Percentiles rank a stretch among this genome's conserved stretches.
Evolutionary conservation across 495 filamentous ascomycete species (phyloP).

Genomic region (Glarea lozoyensis): DNA sequence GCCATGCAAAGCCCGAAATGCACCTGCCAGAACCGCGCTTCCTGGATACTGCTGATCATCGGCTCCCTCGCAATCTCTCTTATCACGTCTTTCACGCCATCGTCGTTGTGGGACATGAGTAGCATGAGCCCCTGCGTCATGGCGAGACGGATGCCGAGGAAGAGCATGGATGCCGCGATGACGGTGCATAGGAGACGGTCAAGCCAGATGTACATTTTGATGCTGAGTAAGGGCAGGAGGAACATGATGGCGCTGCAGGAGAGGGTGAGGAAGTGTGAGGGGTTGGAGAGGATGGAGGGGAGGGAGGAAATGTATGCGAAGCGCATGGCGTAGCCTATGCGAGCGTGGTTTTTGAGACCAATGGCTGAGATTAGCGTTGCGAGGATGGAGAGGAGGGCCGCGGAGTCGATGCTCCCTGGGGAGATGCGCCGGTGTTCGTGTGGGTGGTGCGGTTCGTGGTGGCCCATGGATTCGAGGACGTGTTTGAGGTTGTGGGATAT

Average conservation of each 20-base stretch:
- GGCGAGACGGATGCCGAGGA: constrained; percentile 72
- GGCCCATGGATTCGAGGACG: constrained; percentile 52
- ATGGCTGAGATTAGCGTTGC: constrained; percentile 84
- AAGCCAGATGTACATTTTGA: constrained; percentile 66
- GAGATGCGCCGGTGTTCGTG: constrained; percentile 61
- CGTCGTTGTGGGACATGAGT: constrained; percentile 74
- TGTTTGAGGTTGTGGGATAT: constrained; percentile 90
- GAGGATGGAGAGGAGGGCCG: constrained; percentile 76
- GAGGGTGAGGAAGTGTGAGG: constrained; percentile 86
- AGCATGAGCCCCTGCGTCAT: constrained; percentile 85
- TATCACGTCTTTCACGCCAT: constrained; percentile 65
- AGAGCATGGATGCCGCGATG: constrained; percentile 79
- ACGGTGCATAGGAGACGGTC: constrained; percentile 72
- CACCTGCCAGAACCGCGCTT: constrained; percentile 96
- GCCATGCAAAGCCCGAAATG: constrained; percentile 96
- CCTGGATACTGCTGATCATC: constrained; percentile 65
- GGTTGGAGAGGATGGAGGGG: constrained; percentile 77
- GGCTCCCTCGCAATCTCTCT: constrained; percentile 76
- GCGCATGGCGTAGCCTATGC: constrained; percentile 76
- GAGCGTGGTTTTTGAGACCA: constrained; percentile 80
- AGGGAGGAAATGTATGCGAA: constrained; percentile 77
- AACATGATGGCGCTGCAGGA: constrained; percentile 75
- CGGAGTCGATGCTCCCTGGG: constrained; percentile 67
- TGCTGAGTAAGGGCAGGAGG: constrained; percentile 64
- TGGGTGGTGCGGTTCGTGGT: constrained; percentile 56